A percentile compares a stretch with the other conserved stretches of the same genome.
Conservation (phyloP, 495 filamentous ascomycete genomes). For the Aspergillus indologenus region DNA sequence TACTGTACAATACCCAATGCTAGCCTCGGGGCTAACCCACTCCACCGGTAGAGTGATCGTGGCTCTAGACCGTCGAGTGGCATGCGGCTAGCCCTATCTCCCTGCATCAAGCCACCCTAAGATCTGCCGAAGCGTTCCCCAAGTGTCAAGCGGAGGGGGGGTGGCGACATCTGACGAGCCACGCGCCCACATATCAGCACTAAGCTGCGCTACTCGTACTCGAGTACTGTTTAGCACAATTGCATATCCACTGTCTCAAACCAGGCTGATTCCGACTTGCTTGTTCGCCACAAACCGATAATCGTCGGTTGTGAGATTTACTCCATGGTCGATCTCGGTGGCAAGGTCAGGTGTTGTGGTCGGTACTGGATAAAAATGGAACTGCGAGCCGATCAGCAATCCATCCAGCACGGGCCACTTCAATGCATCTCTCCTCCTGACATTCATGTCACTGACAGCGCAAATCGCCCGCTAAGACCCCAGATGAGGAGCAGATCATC, state of each 20-base stretch:
- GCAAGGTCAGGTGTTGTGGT: not conserved
- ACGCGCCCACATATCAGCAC: no score
- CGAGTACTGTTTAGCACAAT: not conserved
- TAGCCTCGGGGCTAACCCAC: not conserved
- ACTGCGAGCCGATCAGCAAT: not conserved
- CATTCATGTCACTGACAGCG: not conserved
- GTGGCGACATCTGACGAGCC: not conserved
- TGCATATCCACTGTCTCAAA: not conserved
- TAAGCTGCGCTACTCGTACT: no score
- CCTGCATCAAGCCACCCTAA: not conserved
- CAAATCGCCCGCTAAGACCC: not conserved
- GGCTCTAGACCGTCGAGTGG: no score
- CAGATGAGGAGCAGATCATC: not conserved
- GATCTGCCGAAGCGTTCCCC: not conserved
- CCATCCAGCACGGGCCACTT: not conserved
- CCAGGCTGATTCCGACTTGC: no score
- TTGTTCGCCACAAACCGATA: no score
- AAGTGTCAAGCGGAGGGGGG: not conserved
- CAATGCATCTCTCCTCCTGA: not conserved
- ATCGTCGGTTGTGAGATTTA: not conserved
- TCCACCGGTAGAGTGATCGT: not conserved
- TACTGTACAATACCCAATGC: not conserved
- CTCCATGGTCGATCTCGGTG: not conserved
- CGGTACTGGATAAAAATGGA: not conserved
- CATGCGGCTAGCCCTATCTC: not conserved